Conservation (phyloP, 1,284 basidiomycete genomes). For the Trichosporon sp. region DNA sequence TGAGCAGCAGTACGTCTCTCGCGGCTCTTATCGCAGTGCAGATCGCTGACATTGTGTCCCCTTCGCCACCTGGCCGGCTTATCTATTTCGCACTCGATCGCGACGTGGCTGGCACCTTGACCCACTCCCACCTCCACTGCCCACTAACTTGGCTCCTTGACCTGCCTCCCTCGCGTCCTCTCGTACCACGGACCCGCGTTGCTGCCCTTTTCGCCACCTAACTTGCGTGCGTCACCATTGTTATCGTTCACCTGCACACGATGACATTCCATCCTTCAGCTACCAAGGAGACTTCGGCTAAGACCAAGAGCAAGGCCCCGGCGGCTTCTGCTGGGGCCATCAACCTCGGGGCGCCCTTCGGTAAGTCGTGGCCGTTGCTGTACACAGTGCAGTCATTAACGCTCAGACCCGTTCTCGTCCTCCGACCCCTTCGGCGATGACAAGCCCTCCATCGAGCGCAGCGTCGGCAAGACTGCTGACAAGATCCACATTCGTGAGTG, state of each 20-base stretch:
- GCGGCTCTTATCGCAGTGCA: neutral
- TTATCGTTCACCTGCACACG: conserved; percentile 5
- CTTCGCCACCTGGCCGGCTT: neutral
- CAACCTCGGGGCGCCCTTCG: conserved; percentile 57
- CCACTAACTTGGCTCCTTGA: neutral
- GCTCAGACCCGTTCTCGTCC: conserved; percentile 73
- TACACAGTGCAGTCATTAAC: neutral
- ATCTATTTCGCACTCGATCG: neutral
- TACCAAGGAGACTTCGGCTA: conserved; percentile 50
- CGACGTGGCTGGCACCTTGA: neutral
- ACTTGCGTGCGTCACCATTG: neutral
- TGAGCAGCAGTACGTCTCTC: conserved; percentile 14
- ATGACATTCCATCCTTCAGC: conserved; percentile 13
- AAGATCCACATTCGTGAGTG: conserved; percentile 79
- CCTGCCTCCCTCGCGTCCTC: neutral
- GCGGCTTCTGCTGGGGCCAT: conserved; percentile 38
- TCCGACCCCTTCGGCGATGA: conserved; percentile 66
- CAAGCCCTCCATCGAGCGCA: conserved; percentile 58
- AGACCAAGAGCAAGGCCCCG: conserved; percentile 41
- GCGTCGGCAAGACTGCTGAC: conserved; percentile 69
- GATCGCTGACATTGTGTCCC: neutral
- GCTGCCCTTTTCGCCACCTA: neutral
- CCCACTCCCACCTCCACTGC: neutral
- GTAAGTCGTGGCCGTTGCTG: conserved; percentile 22
- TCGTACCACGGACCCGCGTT: neutral